Base-by-base conservation (phyloP, 1,284 basidiomycete genomes). In the Mycosarcoma maydis region DNA sequence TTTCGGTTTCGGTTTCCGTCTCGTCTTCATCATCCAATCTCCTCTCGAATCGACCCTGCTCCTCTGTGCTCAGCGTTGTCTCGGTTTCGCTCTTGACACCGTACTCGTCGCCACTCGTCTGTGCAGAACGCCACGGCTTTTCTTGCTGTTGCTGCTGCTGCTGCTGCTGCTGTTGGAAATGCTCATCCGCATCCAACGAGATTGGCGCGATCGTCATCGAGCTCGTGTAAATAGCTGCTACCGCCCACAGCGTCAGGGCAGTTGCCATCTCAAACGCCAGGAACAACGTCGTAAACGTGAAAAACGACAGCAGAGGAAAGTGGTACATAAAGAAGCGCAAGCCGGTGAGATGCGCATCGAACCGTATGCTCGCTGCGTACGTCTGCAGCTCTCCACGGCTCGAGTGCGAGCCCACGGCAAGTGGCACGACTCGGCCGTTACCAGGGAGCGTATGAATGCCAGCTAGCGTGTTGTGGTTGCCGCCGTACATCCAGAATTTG, bases 301-400 rank as follows among this genome's bases (percentile, higher is more conserved):
- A 56, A 34, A 81, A 76, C 16, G 69, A 77, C 7, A 75, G 26
- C 13, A 80, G 38, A 0, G 80, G 76, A 32, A 78, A 72, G 41
- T 78, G 66, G 46, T 77, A 78, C 76, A 81, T 77, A 56, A 74
- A 70, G 58, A 73, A 81, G 51, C 74, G 40, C 14, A 78, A 46
- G 6, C 80, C 80, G 2, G 71, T 69, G 10, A 81, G 52, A 30
- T 73, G 75, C 16, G 78, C 80, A 37, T 81, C 73, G 42, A 81
- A 80, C 19, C 76, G 72, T 11, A 81, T 49, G 23, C 66, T 68
- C 9, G 66, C 75, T 14, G 48, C 40, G 23, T 72, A 68, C 29
- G 75, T 74, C 55, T 81, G 78, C 41, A 81, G 47, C 57, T 74
- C 77, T 29, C 77, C 77, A 2, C 77, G 47, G 37, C 73, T 76